phyloP scores from a whole-genome alignment of 495 filamentous ascomycete species.

The Penicillium turbatum region DNA sequence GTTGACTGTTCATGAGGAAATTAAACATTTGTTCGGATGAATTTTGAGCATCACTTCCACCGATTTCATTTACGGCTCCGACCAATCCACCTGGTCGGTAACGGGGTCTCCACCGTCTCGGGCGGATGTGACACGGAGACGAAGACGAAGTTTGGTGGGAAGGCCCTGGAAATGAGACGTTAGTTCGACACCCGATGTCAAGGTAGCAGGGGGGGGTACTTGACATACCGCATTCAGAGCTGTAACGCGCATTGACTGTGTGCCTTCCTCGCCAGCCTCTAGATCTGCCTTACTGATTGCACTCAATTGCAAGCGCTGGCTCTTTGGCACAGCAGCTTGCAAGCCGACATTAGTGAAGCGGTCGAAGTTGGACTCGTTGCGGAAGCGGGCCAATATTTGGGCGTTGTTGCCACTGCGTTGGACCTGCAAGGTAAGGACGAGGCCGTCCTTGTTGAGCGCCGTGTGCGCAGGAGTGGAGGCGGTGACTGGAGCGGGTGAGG shows the following conservation, averaged over 20 bases:
- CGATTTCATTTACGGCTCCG: conserved; percentile 55
- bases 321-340: conserved; percentile 94
- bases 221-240: conserved; percentile 80
- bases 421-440: conserved; percentile 72
- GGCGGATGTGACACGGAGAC: conserved; percentile 78
- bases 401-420: conserved; percentile 68
- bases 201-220: conserved; percentile 1
- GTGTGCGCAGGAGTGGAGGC: conserved; percentile 47
- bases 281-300: conserved; percentile 78
- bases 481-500: conserved; percentile 40
- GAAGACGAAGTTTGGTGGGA: conserved; percentile 69
- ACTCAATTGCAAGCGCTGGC: conserved; percentile 84
- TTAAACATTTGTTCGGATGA: conserved; percentile 19
- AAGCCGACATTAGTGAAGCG: conserved; percentile 68
- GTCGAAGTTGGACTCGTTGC: conserved; percentile 63
- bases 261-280: conserved; percentile 72
- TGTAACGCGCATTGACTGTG: conserved; percentile 79
- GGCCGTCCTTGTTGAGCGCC: conserved; percentile 81
- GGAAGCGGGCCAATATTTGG: conserved; percentile 79
- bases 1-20: conserved; percentile 15
- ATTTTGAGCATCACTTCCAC: conserved; percentile 9
- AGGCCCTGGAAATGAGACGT: conserved; percentile 43
- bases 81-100: conserved; percentile 94
- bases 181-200: conserved; percentile 1
- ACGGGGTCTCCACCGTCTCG: conserved; percentile 64